Base-by-base conservation (phyloP, 1,284 basidiomycete genomes). In the Microbotryum saponariae region DNA sequence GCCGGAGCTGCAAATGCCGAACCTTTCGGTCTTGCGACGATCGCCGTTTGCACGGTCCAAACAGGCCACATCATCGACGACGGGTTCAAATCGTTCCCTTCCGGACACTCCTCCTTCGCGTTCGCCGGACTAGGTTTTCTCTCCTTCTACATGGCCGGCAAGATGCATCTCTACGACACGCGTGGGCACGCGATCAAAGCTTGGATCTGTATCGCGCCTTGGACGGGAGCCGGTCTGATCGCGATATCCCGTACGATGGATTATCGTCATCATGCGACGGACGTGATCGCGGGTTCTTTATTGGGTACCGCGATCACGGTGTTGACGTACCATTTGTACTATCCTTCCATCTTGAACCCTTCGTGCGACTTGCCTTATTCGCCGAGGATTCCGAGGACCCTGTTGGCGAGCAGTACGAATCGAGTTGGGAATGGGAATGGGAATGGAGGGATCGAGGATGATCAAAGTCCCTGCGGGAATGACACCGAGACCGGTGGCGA, bases 111-210 rank as follows among this genome's bases (percentile, higher is more conserved):
- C 2, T 64, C 62, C 4, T 64, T 69, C 45, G 88, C 91, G 0
- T 97, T 93, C 73, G 89, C 91, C 10, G 93, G 94, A 1, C 80
- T 97, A 4, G 89, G 89, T 2, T 97, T 92, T 77, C 78, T 98
- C 44, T 80, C 87, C 5, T 87, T 90, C 67, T 97, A 94, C 74
- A 76, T 92, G 5, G 87, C 89, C 8, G 92, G 91, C 5, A 97
- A 97, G 76, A 77, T 96, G 71, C 92, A 94, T 73, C 78, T 97
- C 12, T 96, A 91, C 70, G 91, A 96, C 74, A 78, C 79, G 51
- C 81, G 84, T 49, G 91, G 91, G 4, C 83, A 91, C 75, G 80
- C 88, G 85, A 80, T 83, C 45, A 91, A 92, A 71, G 85, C 88
- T 7, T 97, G 92, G 91, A 75, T 93, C 33, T 81, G 86, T 0